phyloP scores from a whole-genome alignment of 129 eudicot genomes.

The Saposhnikovia divaricata region DNA sequence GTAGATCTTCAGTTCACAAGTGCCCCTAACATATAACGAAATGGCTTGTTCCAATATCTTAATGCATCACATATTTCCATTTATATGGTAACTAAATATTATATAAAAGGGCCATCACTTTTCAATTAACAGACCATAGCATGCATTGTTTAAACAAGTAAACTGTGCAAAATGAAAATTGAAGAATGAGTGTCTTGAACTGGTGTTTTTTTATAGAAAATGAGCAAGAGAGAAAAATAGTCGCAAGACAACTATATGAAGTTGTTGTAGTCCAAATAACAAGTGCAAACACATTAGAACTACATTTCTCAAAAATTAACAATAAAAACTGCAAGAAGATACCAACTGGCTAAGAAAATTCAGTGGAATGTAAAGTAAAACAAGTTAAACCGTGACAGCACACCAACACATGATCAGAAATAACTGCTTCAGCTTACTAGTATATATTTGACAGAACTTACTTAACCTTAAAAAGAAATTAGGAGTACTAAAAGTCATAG shows the following conservation, averaged over 20 bases:
- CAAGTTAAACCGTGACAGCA: not conserved
- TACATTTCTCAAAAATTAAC: not conserved
- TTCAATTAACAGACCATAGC: not conserved
- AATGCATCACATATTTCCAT: not conserved
- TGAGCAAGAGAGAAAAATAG: not conserved
- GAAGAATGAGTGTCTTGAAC: not conserved
- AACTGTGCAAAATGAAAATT: not conserved
- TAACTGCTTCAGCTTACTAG: not conserved
- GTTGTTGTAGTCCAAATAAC: not conserved
- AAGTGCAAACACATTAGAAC: not conserved
- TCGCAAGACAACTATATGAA: not conserved
- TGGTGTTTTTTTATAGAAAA: not conserved
- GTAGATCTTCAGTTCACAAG: not conserved
- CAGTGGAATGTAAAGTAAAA: not conserved
- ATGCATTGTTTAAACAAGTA: not conserved
- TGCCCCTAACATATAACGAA: not conserved
- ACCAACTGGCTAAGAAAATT: not conserved
- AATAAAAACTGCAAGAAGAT: not conserved
- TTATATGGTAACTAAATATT: not conserved
- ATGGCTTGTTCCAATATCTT: not conserved
- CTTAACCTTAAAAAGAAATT: not conserved
- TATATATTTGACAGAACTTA: not conserved
- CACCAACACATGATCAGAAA: not conserved
- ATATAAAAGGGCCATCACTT: not conserved
- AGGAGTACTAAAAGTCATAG: not conserved